These are phyloP conservation scores for Punctularia strigosozonata DNA, from an alignment of 768 basidiomycete genomes.

Conservation along the genomic window DNA sequence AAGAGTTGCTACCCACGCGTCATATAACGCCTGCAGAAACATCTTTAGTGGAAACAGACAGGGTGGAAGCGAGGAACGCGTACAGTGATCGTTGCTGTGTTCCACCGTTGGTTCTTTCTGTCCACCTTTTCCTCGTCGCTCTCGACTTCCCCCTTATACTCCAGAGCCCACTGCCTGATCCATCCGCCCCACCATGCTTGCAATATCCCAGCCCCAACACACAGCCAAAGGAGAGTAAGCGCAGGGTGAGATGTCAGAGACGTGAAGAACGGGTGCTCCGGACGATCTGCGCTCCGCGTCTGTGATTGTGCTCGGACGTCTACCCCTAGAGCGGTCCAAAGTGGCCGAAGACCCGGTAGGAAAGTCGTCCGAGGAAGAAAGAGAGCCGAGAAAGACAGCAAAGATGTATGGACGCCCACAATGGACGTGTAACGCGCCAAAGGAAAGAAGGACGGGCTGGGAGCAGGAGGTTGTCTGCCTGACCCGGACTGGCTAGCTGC, in stretches of 20 bases:
- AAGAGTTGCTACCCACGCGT: conserved; percentile 43
- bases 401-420: conserved; percentile 54
- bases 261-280: conserved; percentile 61
- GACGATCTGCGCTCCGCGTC: conserved; percentile 30
- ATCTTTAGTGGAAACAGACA: conserved; percentile 4
- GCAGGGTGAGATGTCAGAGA: conserved; percentile 51
- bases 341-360: conserved; percentile 20
- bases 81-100: conserved; percentile 28
- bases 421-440: conserved; percentile 51
- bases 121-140: conserved; percentile 32
- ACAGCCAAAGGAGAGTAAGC: conserved; percentile 45
- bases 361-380: conserved; percentile 57
- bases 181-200: conserved; percentile 67
- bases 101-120: conserved; percentile 23
- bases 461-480: too few species aligned
- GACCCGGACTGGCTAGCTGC: too few species aligned
- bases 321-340: background rate
- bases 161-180: conserved; percentile 47
- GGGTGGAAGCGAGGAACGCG: conserved; percentile 11
- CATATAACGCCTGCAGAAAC: conserved; percentile 31
- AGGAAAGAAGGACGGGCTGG: conserved; percentile 22
- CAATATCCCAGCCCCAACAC: conserved; percentile 38
- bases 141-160: conserved; percentile 26
- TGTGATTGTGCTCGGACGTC: conserved; percentile 4
- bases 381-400: conserved; percentile 54